Conservation (phyloP, 176 grass and related monocot species). For the Ananas comosus region DNA sequence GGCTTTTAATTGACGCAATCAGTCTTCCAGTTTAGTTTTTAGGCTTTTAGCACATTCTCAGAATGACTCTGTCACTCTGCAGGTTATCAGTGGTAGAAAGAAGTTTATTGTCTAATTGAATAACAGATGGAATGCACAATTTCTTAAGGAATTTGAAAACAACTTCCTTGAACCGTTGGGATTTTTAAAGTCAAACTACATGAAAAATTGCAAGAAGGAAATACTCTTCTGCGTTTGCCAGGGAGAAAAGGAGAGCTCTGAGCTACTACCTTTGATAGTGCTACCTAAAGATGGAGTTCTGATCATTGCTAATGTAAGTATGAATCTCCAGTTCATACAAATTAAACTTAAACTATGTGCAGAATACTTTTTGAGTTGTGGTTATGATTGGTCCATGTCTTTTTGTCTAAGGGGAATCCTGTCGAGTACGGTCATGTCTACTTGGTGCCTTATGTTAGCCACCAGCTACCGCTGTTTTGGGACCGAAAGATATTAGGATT, state of each 20-base stretch:
- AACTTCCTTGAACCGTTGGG: conserved; percentile 11
- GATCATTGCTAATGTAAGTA: conserved; percentile 57
- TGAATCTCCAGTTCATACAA: conserved; percentile 3
- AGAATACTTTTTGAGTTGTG: conserved; percentile 10
- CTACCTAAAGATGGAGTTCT: conserved; percentile 42
- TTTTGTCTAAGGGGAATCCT: conserved; percentile 36
- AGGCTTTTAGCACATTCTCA: conserved; percentile 4
- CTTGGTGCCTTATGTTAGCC: conserved; percentile 31
- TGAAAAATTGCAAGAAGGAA: conserved; percentile 26
- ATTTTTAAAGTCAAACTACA: conserved; percentile 22
- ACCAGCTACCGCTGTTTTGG: conserved; percentile 27
- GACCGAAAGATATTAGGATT: conserved; percentile 42
- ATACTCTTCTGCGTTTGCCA: conserved; percentile 48
- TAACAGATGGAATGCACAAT: conserved; percentile 42
- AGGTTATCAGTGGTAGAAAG: conserved; percentile 42
- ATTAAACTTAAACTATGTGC: not conserved
- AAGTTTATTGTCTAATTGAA: conserved; percentile 60
- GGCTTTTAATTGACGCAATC: not conserved
- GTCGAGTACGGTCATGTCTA: conserved; percentile 66
- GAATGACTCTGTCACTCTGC: conserved; percentile 20
- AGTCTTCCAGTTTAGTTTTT: not conserved
- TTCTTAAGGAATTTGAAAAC: conserved; percentile 24
- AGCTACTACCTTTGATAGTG: conserved; percentile 32
- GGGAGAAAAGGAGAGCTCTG: conserved; percentile 50
- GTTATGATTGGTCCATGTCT: conserved; percentile 7